phyloP scores from a whole-genome alignment of 177 flowering plant genomes.

The Telopea speciosissima region DNA sequence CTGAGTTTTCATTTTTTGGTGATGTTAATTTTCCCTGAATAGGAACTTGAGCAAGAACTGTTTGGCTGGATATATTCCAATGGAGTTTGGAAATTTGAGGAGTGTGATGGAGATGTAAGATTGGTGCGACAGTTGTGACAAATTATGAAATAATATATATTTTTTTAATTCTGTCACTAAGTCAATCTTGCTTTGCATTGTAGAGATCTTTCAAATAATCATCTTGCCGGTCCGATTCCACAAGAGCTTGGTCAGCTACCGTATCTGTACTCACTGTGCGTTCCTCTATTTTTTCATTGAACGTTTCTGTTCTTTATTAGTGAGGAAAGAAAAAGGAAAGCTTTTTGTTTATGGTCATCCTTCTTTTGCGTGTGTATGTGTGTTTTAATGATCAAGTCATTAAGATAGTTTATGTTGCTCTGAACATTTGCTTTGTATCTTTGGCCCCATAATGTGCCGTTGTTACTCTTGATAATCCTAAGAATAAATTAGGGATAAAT shows the following conservation, averaged over 20 bases:
- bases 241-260: slow-evolving; percentile 85
- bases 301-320: not conserved
- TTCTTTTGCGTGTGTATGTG: too few species aligned
- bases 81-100: slow-evolving; percentile 87
- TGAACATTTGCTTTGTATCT: too few species aligned
- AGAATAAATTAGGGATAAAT: not conserved
- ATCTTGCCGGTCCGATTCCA: slow-evolving; percentile 69
- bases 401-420: too few species aligned
- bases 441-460: too few species aligned
- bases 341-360: not conserved
- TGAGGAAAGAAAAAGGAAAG: too few species aligned
- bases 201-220: slow-evolving; percentile 82
- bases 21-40: not conserved
- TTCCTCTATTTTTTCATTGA: slow-evolving; percentile 3
- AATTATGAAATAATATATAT: too few species aligned
- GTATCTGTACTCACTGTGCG: slow-evolving; percentile 70
- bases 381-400: too few species aligned
- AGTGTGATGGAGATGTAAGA: slow-evolving; percentile 88
- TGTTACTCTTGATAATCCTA: not conserved
- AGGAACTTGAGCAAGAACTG: slow-evolving; percentile 80
- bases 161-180: not conserved
- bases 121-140: not conserved
- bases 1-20: slow-evolving; percentile 6
- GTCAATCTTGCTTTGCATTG: slow-evolving; percentile 11
- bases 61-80: slow-evolving; percentile 59